phyloP scores from a whole-genome alignment of 2,329 filamentous ascomycete genomes.

The Colletotrichum lini region DNA sequence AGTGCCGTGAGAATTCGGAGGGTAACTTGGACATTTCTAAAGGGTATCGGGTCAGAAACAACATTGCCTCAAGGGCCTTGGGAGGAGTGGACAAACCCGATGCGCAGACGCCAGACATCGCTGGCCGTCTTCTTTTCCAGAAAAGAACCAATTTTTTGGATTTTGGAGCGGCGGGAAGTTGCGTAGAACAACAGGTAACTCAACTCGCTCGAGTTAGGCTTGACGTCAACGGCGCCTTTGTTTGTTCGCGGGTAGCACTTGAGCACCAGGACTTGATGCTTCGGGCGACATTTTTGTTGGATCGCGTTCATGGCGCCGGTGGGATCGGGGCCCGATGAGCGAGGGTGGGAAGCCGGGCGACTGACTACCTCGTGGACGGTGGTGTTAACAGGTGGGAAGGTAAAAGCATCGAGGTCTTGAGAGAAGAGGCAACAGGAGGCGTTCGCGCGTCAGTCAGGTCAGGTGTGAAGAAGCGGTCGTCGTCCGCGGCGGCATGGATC shows the following conservation, averaged over 20 bases:
- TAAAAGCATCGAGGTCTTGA: slow-evolving; percentile 36
- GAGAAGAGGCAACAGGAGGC: slow-evolving; percentile 26
- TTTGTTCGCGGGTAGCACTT: slow-evolving; percentile 96
- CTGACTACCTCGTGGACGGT: slow-evolving; percentile 36
- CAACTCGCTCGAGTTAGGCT: slow-evolving; percentile 96
- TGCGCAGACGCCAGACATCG: slow-evolving; percentile 90
- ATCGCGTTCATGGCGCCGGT: slow-evolving; percentile 72
- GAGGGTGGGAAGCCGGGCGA: slow-evolving; percentile 9
- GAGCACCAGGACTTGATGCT: slow-evolving; percentile 95
- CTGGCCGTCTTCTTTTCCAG: slow-evolving; percentile 93
- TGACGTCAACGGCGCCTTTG: slow-evolving; percentile 92
- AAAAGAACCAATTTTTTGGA: slow-evolving; percentile 95
- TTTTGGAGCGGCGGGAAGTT: slow-evolving; percentile 92
- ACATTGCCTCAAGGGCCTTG: neutral
- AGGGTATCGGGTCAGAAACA: slow-evolving; percentile 11
- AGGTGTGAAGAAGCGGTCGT: slow-evolving; percentile 17
- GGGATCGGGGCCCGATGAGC: slow-evolving; percentile 39
- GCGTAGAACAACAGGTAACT: slow-evolving; percentile 98
- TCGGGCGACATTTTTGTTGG: slow-evolving; percentile 83
- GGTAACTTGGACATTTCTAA: slow-evolving; percentile 92
- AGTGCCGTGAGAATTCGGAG: slow-evolving; percentile 92
- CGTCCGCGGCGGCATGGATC: slow-evolving; percentile 31
- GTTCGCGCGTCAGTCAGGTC: slow-evolving; percentile 18
- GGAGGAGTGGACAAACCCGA: slow-evolving; percentile 74
- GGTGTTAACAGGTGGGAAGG: slow-evolving; percentile 29